Base-by-base conservation (phyloP, 2,329 filamentous ascomycete species). In the Nannizziopsis arthrosporioides region DNA sequence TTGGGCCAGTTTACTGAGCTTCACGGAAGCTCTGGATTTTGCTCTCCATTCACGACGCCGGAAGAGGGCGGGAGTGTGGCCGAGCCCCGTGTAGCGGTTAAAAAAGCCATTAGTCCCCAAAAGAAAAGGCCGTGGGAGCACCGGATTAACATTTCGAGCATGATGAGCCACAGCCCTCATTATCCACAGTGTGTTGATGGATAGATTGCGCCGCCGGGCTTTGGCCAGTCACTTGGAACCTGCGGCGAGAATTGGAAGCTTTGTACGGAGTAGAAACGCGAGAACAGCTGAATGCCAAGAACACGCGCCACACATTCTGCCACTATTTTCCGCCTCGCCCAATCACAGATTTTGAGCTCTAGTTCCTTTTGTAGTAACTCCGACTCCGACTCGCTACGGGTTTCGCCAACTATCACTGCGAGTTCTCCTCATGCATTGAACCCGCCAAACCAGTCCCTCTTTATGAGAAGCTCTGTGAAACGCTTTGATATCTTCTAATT, bases 1-100 rank as follows among this genome's bases (percentile, higher is more conserved):
- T 61, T 82, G 78, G 4, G 74, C 75, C 27, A 81, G 64, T 19
- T 76, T 69, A 51, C 71, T 67, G 18, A 71, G 55, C 39, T 67
- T 69, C 19, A 63, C 54, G 0, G 61, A 64, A 2, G 64, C 56
- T 47, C 62, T 59, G 1, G 60, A 66, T 55, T 66, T 69, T 42
- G 65, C 65, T 37, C 59, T 56, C 55, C 63, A 58, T 27, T 41
- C 54, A 50, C 45, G 36, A 27, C 49, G 40, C 14, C 14, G 36
- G 14, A 38, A 32, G 15, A 14, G 31, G 19, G 14, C 9, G 6
- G 12, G 32, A 4, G 40, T 15, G 37, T 11, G 34, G 41, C n/a
- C 8, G 42, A 27, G 30, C 44, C 44, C 44, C 31, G 39, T 15
- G 34, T 27, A 39, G 17, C 43, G 27, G 31, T 12, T 42, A 31